A percentile compares a stretch with the other conserved stretches of the same genome.
These are phyloP conservation scores for Echium plantagineum DNA, from an alignment of 257 asterid genomes.

Conservation along the genomic window DNA sequence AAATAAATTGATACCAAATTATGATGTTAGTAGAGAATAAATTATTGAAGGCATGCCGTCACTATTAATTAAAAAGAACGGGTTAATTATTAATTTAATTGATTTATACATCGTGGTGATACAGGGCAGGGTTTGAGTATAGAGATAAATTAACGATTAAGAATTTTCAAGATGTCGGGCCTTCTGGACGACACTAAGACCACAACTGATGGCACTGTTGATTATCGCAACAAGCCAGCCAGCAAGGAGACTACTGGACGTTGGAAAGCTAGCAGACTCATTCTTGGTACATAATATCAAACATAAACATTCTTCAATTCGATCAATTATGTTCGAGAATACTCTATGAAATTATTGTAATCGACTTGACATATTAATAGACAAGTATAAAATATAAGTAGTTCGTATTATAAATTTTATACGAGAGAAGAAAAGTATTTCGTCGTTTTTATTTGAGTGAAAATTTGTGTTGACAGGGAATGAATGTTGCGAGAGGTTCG, in stretches of 20 bases:
- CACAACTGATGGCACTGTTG: conserved; percentile 57
- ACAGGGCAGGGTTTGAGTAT: neutral
- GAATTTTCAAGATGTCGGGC: neutral
- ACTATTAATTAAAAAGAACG: no score
- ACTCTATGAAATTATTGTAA: neutral
- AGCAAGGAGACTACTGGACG: conserved; percentile 47
- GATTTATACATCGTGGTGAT: neutral
- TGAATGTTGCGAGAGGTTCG: conserved; percentile 75
- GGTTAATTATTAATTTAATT: no score
- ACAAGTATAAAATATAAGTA: no score
- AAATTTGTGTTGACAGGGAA: conserved; percentile 28
- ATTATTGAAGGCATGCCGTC: no score
- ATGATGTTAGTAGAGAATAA: no score
- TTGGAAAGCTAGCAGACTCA: conserved; percentile 72
- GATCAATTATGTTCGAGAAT: neutral
- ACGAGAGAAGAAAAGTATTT: no score
- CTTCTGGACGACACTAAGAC: conserved; percentile 20
- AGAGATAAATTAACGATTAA: no score
- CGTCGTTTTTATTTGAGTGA: no score
- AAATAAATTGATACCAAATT: no score
- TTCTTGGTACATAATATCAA: conserved; percentile 36
- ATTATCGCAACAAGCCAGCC: conserved; percentile 47
- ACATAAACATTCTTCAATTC: neutral
- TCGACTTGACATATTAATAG: neutral
- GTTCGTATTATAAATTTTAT: no score